Percentiles rank a stretch among this genome's conserved stretches.
Evolutionary conservation across 371 early-diverging fungal species (phyloP).

Genomic region (Smittium culicis): DNA sequence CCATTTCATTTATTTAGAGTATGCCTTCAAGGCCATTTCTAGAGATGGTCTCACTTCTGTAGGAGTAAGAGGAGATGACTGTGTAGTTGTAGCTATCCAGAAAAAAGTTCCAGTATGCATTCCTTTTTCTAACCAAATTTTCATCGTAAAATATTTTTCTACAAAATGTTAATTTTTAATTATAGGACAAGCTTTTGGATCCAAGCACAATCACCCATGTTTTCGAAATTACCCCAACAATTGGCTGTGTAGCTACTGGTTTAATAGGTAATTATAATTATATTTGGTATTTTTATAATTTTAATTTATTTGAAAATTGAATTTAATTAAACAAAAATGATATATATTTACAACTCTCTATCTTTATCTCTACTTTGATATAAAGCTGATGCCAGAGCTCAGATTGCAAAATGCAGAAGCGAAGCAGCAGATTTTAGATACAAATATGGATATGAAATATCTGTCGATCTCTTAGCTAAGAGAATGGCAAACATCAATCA

Average conservation of each 20-base stretch:
- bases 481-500: constrained; percentile 95
- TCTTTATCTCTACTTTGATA: neutral
- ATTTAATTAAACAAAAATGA: no score
- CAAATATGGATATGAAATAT: constrained; percentile 96
- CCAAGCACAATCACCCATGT: constrained; percentile 85
- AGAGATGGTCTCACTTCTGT: constrained; percentile 89
- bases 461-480: constrained; percentile 91
- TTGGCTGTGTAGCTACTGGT: constrained; percentile 97
- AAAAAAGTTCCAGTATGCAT: constrained; percentile 73
- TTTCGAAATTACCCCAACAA: constrained; percentile 79
- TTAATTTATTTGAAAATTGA: neutral
- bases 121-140: constrained; percentile 29
- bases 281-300: neutral
- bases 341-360: no score
- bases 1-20: constrained; percentile 47
- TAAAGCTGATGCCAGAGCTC: constrained; percentile 82
- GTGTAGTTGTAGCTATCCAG: constrained; percentile 85
- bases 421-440: constrained; percentile 97
- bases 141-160: neutral
- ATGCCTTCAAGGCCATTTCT: constrained; percentile 97
- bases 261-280: constrained; percentile 36
- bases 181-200: constrained; percentile 83
- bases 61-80: constrained; percentile 87
- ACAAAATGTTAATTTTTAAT: constrained; percentile 28
- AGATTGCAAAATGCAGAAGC: constrained; percentile 79